Evolutionary conservation across 768 basidiomycete genomes (phyloP).

Genomic region (Cystofilobasidium bisporidii): DNA sequence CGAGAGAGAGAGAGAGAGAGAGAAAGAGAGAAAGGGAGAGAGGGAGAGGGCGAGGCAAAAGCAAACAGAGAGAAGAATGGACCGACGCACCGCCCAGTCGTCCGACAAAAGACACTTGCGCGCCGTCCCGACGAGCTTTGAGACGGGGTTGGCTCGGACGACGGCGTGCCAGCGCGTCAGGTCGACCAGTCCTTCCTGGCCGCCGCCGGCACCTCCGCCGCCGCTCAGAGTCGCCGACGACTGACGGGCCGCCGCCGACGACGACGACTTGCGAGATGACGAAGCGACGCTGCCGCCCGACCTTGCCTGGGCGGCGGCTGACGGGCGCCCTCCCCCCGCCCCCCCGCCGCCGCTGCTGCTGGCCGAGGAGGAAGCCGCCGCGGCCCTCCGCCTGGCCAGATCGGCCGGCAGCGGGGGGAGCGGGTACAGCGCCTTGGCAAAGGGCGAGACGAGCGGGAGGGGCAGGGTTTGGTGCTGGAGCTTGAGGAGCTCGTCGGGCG

Average conservation of each 20-base stretch:
- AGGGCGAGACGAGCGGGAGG: slow-evolving; percentile 28
- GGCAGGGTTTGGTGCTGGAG: not conserved
- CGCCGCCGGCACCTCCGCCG: slow-evolving; percentile 4
- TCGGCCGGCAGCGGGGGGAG: slow-evolving; percentile 27
- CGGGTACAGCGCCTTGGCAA: slow-evolving; percentile 29
- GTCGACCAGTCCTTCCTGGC: slow-evolving; percentile 41
- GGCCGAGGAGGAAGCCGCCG: not conserved
- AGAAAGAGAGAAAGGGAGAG: no score
- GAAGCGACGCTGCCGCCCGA: not conserved
- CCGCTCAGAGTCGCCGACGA: no score
- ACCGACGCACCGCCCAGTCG: slow-evolving; percentile 74
- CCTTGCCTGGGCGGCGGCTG: no score
- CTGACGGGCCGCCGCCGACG: no score
- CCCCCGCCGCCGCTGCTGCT: no score
- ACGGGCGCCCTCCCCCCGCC: no score
- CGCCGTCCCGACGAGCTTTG: slow-evolving; percentile 58
- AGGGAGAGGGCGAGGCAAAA: no score
- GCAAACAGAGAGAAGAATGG: not conserved
- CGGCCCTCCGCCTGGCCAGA: not conserved
- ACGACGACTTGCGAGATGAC: not conserved
- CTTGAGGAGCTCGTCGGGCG: not conserved
- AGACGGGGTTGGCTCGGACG: slow-evolving; percentile 66
- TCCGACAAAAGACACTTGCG: slow-evolving; percentile 67
- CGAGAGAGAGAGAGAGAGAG: no score
- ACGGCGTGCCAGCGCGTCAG: slow-evolving; percentile 59